phyloP scores from a whole-genome alignment of 176 grass and related monocot genomes.

The Eleusine coracana region DNA sequence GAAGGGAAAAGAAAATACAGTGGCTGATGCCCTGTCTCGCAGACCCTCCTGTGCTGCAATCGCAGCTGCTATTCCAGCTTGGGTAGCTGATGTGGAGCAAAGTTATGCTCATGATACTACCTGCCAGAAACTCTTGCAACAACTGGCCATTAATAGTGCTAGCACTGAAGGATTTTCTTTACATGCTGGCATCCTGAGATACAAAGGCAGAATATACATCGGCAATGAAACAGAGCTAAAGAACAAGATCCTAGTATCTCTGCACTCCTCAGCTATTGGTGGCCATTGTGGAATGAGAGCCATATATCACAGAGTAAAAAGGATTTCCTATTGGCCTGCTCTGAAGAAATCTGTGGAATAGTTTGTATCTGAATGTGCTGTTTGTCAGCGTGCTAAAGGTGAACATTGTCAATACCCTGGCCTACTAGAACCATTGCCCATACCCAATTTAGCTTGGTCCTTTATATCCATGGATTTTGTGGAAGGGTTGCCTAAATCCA shows the following conservation, averaged over 20 bases:
- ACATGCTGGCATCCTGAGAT: neutral
- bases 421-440: rapidly evolving
- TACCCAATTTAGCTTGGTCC: neutral
- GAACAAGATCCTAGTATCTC: no score
- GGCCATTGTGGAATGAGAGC: neutral
- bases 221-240: neutral
- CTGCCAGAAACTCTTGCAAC: no score
- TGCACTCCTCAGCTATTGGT: neutral
- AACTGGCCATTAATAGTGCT: no score
- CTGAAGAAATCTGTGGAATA: neutral
- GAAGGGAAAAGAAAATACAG: neutral
- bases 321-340: neutral
- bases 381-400: neutral
- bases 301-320: neutral
- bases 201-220: neutral
- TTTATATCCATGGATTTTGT: neutral
- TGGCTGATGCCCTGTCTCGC: neutral
- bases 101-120: no score
- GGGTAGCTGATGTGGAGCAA: no score
- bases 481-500: neutral
- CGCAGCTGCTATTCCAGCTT: no score
- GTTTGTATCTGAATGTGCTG: neutral
- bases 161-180: neutral
- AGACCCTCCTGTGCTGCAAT: neutral
- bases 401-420: neutral